These are phyloP conservation scores for Psidium guajava DNA, from an alignment of 345 rosid genomes.

Conservation along the genomic window DNA sequence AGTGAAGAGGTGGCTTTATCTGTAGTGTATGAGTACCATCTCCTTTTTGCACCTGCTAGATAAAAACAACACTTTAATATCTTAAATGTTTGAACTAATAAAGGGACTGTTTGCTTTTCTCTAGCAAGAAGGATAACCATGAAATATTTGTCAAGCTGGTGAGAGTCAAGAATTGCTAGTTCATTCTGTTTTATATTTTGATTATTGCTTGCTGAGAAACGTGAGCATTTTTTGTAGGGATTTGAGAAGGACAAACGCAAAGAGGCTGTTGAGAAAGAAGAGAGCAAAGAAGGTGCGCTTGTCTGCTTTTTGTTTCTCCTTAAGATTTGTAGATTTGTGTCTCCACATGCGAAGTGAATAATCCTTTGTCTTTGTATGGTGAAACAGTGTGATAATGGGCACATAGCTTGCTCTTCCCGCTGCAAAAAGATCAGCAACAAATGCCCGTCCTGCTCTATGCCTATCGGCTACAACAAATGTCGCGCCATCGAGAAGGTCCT, in stretches of 20 bases:
- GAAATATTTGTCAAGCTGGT: constrained; percentile 93
- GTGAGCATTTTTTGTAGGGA: constrained; percentile 37
- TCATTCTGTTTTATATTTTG: neutral
- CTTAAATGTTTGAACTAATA: neutral
- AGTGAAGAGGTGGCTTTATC: neutral
- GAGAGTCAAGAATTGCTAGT: neutral
- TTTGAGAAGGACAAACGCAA: constrained; percentile 91
- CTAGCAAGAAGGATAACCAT: constrained; percentile 68
- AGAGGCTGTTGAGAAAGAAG: constrained; percentile 90
- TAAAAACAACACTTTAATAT: neutral
- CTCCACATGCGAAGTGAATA: too few species aligned
- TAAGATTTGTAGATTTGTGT: too few species aligned
- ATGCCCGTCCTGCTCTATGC: too few species aligned
- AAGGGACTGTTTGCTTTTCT: too few species aligned
- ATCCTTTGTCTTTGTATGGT: too few species aligned
- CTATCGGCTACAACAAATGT: too few species aligned
- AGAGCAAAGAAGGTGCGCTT: constrained; percentile 66
- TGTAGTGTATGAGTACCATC: neutral
- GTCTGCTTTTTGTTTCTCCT: neutral
- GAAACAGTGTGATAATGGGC: too few species aligned
- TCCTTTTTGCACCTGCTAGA: neutral
- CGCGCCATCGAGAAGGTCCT: too few species aligned
- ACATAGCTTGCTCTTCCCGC: too few species aligned
- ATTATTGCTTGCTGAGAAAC: neutral
- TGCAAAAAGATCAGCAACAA: too few species aligned